Evolutionary conservation across 2,329 filamentous ascomycete genomes (phyloP).

Genomic region (Diaporthe australafricana): DNA sequence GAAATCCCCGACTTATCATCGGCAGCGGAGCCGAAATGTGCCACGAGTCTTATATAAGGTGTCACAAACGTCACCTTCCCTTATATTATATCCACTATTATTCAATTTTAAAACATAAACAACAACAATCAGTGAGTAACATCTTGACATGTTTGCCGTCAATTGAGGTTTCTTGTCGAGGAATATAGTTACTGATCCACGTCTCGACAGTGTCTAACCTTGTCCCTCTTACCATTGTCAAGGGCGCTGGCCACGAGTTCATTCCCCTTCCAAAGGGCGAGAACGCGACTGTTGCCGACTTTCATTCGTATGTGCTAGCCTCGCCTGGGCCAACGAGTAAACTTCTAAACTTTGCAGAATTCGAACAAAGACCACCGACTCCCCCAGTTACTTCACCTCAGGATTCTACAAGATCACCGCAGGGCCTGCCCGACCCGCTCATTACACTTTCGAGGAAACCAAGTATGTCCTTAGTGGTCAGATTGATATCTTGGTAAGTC

Average conservation of each 20-base stretch:
- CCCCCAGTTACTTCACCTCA: conserved; percentile 1
- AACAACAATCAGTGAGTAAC: not conserved
- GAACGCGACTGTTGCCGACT: not conserved
- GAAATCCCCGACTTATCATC: conserved; percentile 10
- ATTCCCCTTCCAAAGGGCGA: not conserved
- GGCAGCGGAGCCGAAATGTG: not conserved
- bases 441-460: conserved; percentile 19
- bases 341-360: not conserved
- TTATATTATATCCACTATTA: not conserved
- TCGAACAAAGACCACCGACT: conserved; percentile 1
- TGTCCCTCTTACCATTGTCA: conserved; percentile 2
- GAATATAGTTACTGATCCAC: not conserved
- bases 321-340: not conserved
- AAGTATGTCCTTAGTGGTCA: conserved; percentile 1
- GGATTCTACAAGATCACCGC: conserved; percentile 10
- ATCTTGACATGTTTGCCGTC: not conserved
- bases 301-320: not conserved
- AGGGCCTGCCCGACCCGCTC: not conserved
- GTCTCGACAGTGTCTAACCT: not conserved
- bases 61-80: not conserved
- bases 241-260: conserved; percentile 17
- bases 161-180: not conserved
- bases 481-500: not conserved
- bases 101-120: not conserved
- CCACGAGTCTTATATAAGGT: not conserved